phyloP scores from a whole-genome alignment of 2,329 filamentous ascomycete genomes.

The Didymella keratinophila region DNA sequence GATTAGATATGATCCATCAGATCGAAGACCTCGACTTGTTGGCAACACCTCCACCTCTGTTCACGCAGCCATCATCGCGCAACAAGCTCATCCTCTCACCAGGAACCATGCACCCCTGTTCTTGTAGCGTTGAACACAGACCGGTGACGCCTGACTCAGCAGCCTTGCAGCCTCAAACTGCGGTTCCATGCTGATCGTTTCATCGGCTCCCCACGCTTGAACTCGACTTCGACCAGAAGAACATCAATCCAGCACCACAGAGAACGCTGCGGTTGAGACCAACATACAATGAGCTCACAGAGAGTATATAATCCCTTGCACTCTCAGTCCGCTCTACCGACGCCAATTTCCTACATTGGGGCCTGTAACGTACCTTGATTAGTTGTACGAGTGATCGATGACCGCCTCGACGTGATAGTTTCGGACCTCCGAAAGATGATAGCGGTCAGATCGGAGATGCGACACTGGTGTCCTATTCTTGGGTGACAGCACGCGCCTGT shows the following conservation, averaged over 20 bases:
- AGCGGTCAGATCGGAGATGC: slow-evolving; percentile 6
- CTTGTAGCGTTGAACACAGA: not conserved
- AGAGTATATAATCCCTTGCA: not conserved
- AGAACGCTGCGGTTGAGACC: not conserved
- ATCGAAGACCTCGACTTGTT: not conserved
- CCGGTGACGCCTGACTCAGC: slow-evolving; percentile 5
- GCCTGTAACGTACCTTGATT: not conserved
- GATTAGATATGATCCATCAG: slow-evolving; percentile 6
- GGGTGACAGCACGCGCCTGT: slow-evolving; percentile 9
- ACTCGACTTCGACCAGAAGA: not conserved
- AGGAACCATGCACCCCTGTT: too few relatives aligned
- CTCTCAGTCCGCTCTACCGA: not conserved
- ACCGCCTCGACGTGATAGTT: not conserved
- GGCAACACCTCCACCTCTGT: not conserved
- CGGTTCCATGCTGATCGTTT: slow-evolving; percentile 14
- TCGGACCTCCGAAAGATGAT: slow-evolving; percentile 13
- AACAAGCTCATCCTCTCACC: too few relatives aligned
- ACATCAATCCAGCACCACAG: not conserved
- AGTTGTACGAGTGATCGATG: not conserved
- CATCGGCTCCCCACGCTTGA: slow-evolving; percentile 20
- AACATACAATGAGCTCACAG: not conserved
- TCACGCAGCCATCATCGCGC: not conserved
- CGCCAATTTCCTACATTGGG: too few relatives aligned
- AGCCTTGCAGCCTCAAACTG: not conserved
- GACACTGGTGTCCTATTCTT: slow-evolving; percentile 18